phyloP scores from a whole-genome alignment of 164 flowering plant genomes.

The Vitis rotundifolia region DNA sequence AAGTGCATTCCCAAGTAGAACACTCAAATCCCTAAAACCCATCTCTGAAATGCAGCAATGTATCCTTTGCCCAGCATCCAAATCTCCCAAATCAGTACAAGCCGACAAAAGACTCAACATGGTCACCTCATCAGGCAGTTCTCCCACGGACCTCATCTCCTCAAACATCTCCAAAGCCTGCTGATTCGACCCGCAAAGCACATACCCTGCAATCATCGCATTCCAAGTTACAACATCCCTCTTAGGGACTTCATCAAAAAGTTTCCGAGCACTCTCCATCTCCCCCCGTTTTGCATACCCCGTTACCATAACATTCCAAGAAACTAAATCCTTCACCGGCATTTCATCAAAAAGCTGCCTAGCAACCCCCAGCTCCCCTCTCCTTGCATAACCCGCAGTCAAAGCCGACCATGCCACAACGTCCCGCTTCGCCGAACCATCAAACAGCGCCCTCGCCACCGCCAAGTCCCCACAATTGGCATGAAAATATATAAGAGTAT shows the following conservation, averaged over 20 bases:
- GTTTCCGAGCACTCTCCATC: slow-evolving; percentile 58
- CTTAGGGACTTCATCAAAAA: slow-evolving; percentile 49
- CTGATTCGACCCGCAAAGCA: slow-evolving; percentile 31
- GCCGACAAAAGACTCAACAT: slow-evolving; percentile 62
- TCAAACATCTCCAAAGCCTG: slow-evolving; percentile 60
- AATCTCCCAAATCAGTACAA: slow-evolving; percentile 57
- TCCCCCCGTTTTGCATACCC: slow-evolving; percentile 67
- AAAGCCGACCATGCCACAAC: slow-evolving; percentile 82
- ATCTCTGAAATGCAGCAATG: slow-evolving; percentile 42
- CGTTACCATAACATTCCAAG: slow-evolving; percentile 91
- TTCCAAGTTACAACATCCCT: slow-evolving; percentile 71
- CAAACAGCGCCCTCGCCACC: slow-evolving; percentile 53
- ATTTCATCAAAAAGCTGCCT: slow-evolving; percentile 60
- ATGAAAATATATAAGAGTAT: slow-evolving; percentile 67
- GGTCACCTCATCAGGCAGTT: slow-evolving; percentile 63
- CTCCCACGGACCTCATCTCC: slow-evolving; percentile 58
- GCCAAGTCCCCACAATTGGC: slow-evolving; percentile 68
- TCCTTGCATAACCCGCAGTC: slow-evolving; percentile 70
- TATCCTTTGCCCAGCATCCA: slow-evolving; percentile 54
- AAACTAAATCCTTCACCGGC: slow-evolving; percentile 74
- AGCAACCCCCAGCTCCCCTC: slow-evolving; percentile 55
- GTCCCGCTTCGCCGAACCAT: slow-evolving; percentile 42
- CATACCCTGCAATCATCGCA: slow-evolving; percentile 66
- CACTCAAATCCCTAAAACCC: slow-evolving; percentile 24
- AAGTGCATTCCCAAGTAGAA: slow-evolving; percentile 55